Base-by-base conservation (phyloP, 2,329 filamentous ascomycete genomes). In the Talaromyces islandicus region DNA sequence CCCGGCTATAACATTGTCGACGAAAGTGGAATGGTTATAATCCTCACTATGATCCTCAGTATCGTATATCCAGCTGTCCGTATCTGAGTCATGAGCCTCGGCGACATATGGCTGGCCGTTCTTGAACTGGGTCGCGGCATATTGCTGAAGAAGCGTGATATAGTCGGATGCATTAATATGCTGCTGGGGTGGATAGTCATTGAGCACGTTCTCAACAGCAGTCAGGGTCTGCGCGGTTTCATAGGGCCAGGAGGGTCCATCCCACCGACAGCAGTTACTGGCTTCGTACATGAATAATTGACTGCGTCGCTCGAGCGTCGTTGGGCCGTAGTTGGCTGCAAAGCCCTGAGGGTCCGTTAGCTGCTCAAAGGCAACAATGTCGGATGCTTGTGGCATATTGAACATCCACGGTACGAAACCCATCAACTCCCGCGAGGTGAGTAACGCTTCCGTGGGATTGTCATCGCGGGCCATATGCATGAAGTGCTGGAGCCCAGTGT, bases 11-110 rank as follows among this genome's bases (percentile, higher is more conserved):
- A 79, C 66, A 2, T 75, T 68, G 59, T 79, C 77, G 27, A 75
- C 69, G 62, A 73, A 79, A 1, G 76, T 76, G 1, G 77, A 79
- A 66, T 79, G 77, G 68, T 79, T 79, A 65, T 79, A 79, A 58
- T 79, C 77, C 14, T 71, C 75, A 2, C 73, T 77, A 7, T 77
- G 73, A 30, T 73, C 70, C 2, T 43, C 41, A 5, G 79, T 69
- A 0, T 75, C 76, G 2, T 79, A 76, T 27, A 79, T 75, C 0
- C 74, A 74, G 0, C 69, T 68, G 0, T 74, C 71, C n/a, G 75
- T 74, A 59, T 77, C 75, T 0, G 77, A 70, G 48, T 79, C 71
- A 62, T 79, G 79, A 60, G 78, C 74, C 65, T 79, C 77, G 61
- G 78, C 71, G 4, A 79, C 60, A 35, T 79, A 72, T 0, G 78